Percentiles rank a stretch among this genome's conserved stretches.
Conservation (phyloP, 2,329 filamentous ascomycete species). For the Grosmannia clavigera region DNA sequence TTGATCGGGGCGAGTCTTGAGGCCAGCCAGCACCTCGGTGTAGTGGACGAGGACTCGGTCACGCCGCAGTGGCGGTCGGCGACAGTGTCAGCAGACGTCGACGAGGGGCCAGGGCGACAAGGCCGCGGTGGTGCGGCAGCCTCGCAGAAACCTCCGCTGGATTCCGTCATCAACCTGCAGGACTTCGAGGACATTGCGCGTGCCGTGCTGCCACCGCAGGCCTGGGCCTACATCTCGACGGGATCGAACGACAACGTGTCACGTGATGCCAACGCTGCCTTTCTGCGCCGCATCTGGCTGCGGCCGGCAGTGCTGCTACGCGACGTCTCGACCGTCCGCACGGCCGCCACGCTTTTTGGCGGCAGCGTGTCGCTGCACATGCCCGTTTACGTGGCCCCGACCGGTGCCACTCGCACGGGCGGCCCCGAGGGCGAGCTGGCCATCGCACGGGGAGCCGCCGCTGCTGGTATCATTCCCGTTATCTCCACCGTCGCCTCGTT, state of each 20-base stretch:
- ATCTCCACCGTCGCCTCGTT: conserved; percentile 14
- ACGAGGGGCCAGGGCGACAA: neutral
- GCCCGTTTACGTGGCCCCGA: conserved; percentile 37
- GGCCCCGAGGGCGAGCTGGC: conserved; percentile 40
- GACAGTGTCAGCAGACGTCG: conserved; percentile 7
- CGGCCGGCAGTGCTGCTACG: conserved; percentile 34
- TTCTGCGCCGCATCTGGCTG: conserved; percentile 36
- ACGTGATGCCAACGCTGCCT: conserved; percentile 33
- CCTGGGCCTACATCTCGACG: conserved; percentile 43
- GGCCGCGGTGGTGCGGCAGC: no score
- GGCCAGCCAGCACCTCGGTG: conserved; percentile 33
- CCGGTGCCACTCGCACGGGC: conserved; percentile 36
- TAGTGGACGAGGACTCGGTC: conserved; percentile 29
- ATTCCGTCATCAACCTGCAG: conserved; percentile 18
- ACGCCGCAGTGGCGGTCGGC: conserved; percentile 10
- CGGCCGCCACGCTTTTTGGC: conserved; percentile 27
- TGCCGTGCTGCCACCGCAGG: conserved; percentile 30
- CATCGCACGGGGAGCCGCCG: conserved; percentile 33
- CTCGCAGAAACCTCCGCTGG: conserved; percentile 6
- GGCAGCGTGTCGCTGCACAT: conserved; percentile 17
- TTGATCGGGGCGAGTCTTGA: conserved; percentile 28
- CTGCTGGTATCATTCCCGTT: conserved; percentile 29
- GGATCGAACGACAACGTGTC: conserved; percentile 41
- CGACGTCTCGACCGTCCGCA: conserved; percentile 28
- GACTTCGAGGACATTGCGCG: conserved; percentile 37